Conservation (phyloP, 1,284 basidiomycete species). For the Mrakiaceae sp. region DNA sequence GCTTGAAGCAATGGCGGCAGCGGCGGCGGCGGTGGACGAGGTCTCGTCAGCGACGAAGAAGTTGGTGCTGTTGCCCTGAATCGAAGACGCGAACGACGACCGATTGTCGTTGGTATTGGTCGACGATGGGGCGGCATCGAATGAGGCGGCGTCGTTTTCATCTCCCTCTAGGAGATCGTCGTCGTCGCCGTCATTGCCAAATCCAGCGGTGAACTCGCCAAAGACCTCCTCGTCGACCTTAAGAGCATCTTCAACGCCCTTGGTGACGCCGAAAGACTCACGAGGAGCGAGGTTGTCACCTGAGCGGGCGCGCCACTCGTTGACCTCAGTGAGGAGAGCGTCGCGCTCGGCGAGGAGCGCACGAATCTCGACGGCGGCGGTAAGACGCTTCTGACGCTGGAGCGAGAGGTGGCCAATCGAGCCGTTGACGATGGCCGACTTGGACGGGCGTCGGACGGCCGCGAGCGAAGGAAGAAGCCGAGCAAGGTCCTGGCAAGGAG, state of each 20-base stretch:
- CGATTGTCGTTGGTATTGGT: neutral
- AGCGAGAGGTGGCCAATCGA: constrained; percentile 73
- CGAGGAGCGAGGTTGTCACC: constrained; percentile 41
- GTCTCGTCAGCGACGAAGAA: constrained; percentile 22
- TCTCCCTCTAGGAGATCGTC: constrained; percentile 27
- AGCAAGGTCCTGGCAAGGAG: constrained; percentile 58
- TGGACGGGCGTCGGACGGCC: constrained; percentile 79
- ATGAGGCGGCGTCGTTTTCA: constrained; percentile 18
- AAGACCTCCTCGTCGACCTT: constrained; percentile 35
- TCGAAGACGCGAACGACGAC: neutral
- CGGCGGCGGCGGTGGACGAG: neutral
- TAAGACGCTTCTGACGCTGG: constrained; percentile 62
- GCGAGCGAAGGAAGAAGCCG: constrained; percentile 77
- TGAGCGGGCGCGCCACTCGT: constrained; percentile 71
- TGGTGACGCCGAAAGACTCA: constrained; percentile 43
- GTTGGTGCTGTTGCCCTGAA: constrained; percentile 5
- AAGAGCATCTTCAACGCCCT: constrained; percentile 32
- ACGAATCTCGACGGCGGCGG: constrained; percentile 65
- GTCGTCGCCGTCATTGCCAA: constrained; percentile 24
- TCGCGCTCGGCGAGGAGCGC: constrained; percentile 63
- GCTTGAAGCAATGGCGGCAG: constrained; percentile 21
- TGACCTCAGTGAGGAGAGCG: constrained; percentile 67
- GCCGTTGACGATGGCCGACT: constrained; percentile 88
- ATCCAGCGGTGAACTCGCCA: constrained; percentile 30
- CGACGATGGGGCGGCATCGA: neutral